Base-by-base conservation (phyloP, 2,329 filamentous ascomycete genomes). In the Chrysosporium keratinophilum region DNA sequence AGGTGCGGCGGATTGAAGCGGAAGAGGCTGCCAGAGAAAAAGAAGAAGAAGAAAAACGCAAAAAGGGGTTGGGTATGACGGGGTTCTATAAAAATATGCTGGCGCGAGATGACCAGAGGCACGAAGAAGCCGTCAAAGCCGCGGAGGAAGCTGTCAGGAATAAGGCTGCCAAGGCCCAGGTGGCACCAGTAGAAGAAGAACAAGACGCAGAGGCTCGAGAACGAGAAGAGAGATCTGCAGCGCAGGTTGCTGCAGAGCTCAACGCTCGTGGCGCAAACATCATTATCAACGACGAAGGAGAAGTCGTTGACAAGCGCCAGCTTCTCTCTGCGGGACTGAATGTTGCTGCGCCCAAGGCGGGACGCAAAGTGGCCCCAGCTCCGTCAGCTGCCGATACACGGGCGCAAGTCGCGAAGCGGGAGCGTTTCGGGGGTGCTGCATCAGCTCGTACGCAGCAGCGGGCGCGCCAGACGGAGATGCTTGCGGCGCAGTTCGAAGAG, bases 221-320 rank as follows among this genome's bases (percentile, higher is more conserved):
- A 7, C 62, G 64, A 54, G 69, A 71, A 15, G 71, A 73, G 58
- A 72, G 72, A 60, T 72, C 68, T 0, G 78, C 79, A 44, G 72
- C 71, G 0, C 74, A 83, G 55, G 63, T 78, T n/a, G 78, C 78
- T 0, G 75, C 74, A 20, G 78, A 82, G 54, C 62, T 81, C 39
- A 77, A 76, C 51, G 71, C 73, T 9, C 62, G 62, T 6, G 73
- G 72, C 17, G 79, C 78, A 23, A 72, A 75, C 33, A 72, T 84
- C 42, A 70, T 76, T 10, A 61, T 83, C 57, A 83, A 83, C 58
- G 81, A 84, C 37, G 81, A 84, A 41, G 81, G 81, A 2, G 76
- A 83, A 58, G 74, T 84, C 7, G 77, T 80, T 31, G 81, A 84
- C 60, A 83, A 83, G 65, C 73, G 81, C 5, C 79, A 84, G 60